Conservation (phyloP, 179 eudicot species). For the Actinidia polygama region DNA sequence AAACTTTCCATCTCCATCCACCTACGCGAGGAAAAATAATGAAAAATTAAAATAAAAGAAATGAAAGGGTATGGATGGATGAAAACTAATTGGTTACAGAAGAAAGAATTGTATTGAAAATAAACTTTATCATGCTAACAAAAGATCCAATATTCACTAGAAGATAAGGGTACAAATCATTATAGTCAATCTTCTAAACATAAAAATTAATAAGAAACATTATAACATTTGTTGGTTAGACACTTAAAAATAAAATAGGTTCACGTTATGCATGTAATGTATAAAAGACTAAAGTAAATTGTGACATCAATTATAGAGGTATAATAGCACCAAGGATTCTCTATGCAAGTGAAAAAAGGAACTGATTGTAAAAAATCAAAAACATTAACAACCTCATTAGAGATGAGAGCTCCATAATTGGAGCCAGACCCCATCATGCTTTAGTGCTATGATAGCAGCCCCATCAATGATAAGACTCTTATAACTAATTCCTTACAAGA, state of each 20-base stretch:
- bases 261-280: neutral
- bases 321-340: slow-evolving; percentile 8
- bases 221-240: neutral
- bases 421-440: slow-evolving; percentile 12
- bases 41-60: slow-evolving; percentile 15
- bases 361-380: neutral
- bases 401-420: slow-evolving; percentile 5
- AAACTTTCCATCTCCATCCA: slow-evolving; percentile 82
- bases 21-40: slow-evolving; percentile 47
- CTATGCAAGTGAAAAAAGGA: neutral
- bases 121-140: slow-evolving; percentile 96
- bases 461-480: neutral
- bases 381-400: neutral
- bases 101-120: slow-evolving; percentile 10
- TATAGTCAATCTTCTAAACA: slow-evolving; percentile 84
- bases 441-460: neutral
- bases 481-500: neutral
- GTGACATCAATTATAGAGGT: neutral
- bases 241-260: neutral
- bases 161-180: slow-evolving; percentile 88
- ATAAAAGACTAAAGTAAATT: too few species aligned
- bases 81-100: neutral
- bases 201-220: too few species aligned
- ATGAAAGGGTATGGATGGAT: neutral
- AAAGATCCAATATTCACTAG: slow-evolving; percentile 97